Percentiles rank a stretch among this genome's conserved stretches.
These are phyloP conservation scores for Erigeron canadensis DNA, from an alignment of 129 eudicot genomes.

Conservation along the genomic window DNA sequence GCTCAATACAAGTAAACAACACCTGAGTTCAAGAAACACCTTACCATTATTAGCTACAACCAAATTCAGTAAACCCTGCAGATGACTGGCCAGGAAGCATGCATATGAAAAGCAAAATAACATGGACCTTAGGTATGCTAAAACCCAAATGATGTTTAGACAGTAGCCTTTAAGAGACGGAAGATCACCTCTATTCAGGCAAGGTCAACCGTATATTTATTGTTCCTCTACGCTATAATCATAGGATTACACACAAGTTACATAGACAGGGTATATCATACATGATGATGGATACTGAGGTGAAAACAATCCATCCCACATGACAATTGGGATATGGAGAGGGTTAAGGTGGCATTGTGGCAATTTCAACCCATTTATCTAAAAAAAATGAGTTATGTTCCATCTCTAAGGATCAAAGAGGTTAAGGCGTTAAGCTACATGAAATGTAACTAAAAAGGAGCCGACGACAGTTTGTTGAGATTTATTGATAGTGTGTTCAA, in stretches of 20 bases:
- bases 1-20: background rate
- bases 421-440: background rate
- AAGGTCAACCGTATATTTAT: background rate
- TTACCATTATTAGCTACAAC: conserved; percentile 11
- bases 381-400: background rate
- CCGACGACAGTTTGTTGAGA: no score
- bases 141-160: background rate
- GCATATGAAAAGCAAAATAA: conserved; percentile 13
- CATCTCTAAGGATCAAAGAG: background rate
- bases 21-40: conserved; percentile 29
- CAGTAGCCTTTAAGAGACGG: background rate
- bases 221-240: background rate
- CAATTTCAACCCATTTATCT: background rate
- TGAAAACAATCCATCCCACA: background rate
- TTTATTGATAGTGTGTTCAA: background rate
- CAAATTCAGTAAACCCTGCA: conserved; percentile 8
- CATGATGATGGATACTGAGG: background rate
- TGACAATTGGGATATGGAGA: background rate
- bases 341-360: conserved; percentile 6
- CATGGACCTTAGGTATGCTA: background rate
- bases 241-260: background rate
- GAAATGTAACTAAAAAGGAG: background rate
- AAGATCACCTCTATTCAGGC: background rate
- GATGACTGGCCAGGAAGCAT: background rate
- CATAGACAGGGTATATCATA: background rate